Conservation (phyloP, 176 grass and related monocot species). For the Oryza brachyantha region DNA sequence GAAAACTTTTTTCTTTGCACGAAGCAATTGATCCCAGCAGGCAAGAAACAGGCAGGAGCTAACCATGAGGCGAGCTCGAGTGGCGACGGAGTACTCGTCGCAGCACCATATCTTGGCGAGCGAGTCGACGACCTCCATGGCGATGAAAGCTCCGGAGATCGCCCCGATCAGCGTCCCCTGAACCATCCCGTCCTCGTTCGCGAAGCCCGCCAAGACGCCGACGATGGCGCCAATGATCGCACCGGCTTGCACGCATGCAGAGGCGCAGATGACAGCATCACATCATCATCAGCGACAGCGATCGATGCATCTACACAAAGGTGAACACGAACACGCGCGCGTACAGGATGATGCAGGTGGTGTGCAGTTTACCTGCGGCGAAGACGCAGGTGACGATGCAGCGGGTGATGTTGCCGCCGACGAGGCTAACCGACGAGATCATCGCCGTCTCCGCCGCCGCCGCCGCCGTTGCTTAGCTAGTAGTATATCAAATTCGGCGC, state of each 20-base stretch:
- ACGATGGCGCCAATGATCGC: constrained; percentile 36
- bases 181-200: constrained; percentile 41
- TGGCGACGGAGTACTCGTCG: constrained; percentile 24
- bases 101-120: constrained; percentile 39
- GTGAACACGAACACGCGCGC: too few relatives aligned
- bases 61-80: constrained; percentile 47
- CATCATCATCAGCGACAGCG: not conserved
- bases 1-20: not conserved
- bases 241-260: constrained; percentile 5
- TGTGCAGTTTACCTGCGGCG: not conserved
- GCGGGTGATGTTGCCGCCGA: not conserved
- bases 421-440: not conserved
- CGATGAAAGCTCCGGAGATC: constrained; percentile 46
- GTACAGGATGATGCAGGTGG: not conserved
- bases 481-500: too few relatives aligned
- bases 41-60: not conserved
- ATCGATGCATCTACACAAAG: not conserved
- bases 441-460: too few relatives aligned
- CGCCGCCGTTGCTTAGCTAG: not conserved
- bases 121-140: constrained; percentile 51
- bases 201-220: constrained; percentile 40
- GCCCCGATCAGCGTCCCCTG: constrained; percentile 46
- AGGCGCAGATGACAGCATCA: not conserved
- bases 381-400: not conserved
- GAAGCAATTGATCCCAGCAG: not conserved